Evolutionary conservation across 768 basidiomycete species (phyloP).

Genomic region (Clathrus columnatus): DNA sequence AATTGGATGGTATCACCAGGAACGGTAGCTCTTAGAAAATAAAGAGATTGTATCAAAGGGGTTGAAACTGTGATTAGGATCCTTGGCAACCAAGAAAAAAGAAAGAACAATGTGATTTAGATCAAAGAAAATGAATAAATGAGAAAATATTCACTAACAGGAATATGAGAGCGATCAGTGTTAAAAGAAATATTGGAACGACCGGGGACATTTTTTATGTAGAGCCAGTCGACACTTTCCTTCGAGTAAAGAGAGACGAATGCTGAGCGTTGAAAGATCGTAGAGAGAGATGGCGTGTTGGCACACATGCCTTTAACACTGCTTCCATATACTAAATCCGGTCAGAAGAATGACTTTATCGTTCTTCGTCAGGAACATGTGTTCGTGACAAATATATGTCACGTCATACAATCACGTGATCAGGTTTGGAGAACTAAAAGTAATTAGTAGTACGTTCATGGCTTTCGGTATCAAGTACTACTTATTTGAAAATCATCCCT

Average conservation of each 20-base stretch:
- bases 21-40: conserved; percentile 15
- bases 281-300: neutral
- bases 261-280: neutral
- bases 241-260: neutral
- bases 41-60: conserved; percentile 17
- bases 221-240: neutral
- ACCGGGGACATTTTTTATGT: neutral
- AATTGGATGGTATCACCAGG: conserved; percentile 17
- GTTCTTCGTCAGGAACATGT: neutral
- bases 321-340: neutral
- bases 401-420: too few species aligned
- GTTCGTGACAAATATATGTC: too few species aligned
- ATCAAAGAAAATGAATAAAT: conserved; percentile 1
- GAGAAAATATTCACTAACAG: neutral
- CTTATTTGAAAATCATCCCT: too few species aligned
- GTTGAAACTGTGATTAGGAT: conserved; percentile 19
- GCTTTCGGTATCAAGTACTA: too few species aligned
- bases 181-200: conserved; percentile 6
- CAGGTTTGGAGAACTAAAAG: too few species aligned
- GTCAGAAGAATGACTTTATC: neutral
- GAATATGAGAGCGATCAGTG: conserved; percentile 5
- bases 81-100: too few species aligned
- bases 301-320: neutral
- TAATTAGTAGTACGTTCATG: too few species aligned
- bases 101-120: neutral